Evolutionary conservation across 257 asterid genomes (phyloP).

Genomic region (Paraleonurus japonicus): DNA sequence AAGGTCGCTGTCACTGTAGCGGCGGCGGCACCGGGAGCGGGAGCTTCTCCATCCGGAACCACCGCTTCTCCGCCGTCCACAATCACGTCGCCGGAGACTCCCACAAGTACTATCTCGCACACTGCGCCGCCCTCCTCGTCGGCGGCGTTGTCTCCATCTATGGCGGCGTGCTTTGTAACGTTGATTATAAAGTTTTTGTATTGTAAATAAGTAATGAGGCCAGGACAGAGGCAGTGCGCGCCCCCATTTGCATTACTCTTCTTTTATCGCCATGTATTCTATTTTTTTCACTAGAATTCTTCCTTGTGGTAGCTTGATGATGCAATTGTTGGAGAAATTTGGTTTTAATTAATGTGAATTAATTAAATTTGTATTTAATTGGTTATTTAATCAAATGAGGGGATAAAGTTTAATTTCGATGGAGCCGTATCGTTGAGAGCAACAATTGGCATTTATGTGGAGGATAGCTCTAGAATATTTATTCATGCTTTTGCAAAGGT

Average conservation of each 20-base stretch:
- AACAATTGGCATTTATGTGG: no score
- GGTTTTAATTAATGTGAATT: no score
- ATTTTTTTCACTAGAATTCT: not conserved
- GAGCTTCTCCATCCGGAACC: conserved; percentile 5
- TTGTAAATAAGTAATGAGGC: conserved; percentile 3
- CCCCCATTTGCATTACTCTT: not conserved
- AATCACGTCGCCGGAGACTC: not conserved
- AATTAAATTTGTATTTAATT: no score
- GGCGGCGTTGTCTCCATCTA: conserved; percentile 28
- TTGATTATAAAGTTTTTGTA: conserved; percentile 21
- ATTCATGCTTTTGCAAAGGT: no score
- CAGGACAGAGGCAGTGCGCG: conserved; percentile 81
- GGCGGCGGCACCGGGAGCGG: conserved; percentile 20
- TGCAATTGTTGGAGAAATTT: no score
- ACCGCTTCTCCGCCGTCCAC: conserved; percentile 31
- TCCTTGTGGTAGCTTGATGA: not conserved
- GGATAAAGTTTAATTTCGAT: no score
- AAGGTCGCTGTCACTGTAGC: conserved; percentile 48
- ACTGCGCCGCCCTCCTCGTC: conserved; percentile 36
- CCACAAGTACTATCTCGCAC: conserved; percentile 2
- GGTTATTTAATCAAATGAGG: no score
- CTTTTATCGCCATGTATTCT: not conserved
- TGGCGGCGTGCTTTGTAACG: conserved; percentile 13
- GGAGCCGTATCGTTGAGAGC: no score
- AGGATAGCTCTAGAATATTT: no score